Evolutionary conservation across 176 grass and related monocot genomes (phyloP).

Genomic region (Hsuehochloa calcarea): DNA sequence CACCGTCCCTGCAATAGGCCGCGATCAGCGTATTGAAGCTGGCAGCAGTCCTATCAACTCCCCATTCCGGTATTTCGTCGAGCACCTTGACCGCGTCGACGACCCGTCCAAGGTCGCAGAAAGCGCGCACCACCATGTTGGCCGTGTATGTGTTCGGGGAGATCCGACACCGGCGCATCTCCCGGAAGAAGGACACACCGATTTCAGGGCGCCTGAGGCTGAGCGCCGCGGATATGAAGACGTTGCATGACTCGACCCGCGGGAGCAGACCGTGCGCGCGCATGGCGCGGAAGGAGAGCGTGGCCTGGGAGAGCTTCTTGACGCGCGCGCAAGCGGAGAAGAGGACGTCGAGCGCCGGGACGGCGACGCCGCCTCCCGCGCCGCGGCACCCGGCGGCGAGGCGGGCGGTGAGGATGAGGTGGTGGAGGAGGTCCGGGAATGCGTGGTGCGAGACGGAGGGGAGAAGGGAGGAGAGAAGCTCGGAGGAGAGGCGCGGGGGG

Average conservation of each 20-base stretch:
- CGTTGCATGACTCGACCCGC: conserved; percentile 67
- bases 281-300: conserved; percentile 61
- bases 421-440: conserved; percentile 46
- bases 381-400: conserved; percentile 17
- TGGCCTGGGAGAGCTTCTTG: conserved; percentile 69
- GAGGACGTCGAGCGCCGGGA: conserved; percentile 55
- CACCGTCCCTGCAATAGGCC: conserved; percentile 52
- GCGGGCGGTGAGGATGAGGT: conserved; percentile 45
- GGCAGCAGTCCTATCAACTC: conserved; percentile 37
- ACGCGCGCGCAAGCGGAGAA: conserved; percentile 62
- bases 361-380: conserved; percentile 7
- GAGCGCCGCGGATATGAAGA: conserved; percentile 59
- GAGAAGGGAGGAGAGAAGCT: conserved; percentile 35
- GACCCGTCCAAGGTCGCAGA: conserved; percentile 45
- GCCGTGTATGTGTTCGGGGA: conserved; percentile 74
- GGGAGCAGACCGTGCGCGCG: conserved; percentile 63
- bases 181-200: conserved; percentile 64
- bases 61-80: conserved; percentile 56
- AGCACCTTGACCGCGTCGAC: conserved; percentile 54
- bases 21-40: conserved; percentile 77
- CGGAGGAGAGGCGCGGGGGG: conserved; percentile 36
- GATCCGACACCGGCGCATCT: conserved; percentile 66
- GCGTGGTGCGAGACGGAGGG: conserved; percentile 35
- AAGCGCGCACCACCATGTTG: conserved; percentile 67
- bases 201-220: conserved; percentile 56